Evolutionary conservation across 345 rosid species (phyloP).

Genomic region (Lepidium didymum): DNA sequence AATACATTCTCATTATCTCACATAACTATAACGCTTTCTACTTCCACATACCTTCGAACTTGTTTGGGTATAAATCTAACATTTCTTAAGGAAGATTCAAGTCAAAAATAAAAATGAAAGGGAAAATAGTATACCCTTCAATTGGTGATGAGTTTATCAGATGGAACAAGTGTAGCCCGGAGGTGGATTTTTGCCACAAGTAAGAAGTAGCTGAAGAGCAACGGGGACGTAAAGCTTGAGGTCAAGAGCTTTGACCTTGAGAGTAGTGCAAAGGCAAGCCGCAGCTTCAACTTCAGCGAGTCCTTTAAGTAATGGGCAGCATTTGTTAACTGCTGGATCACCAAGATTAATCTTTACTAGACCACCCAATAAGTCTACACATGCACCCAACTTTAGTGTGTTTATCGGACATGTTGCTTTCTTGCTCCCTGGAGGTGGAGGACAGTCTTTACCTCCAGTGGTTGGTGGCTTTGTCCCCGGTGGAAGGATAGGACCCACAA

Average conservation of each 20-base stretch:
- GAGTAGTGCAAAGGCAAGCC: constrained; percentile 84
- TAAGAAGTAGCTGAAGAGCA: constrained; percentile 87
- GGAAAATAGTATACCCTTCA: constrained; percentile 4
- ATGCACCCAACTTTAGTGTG: constrained; percentile 79
- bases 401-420: constrained; percentile 66
- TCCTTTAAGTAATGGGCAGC: constrained; percentile 78
- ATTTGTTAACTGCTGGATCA: constrained; percentile 66
- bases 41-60: not conserved
- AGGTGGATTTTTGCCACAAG: constrained; percentile 97
- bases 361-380: constrained; percentile 90
- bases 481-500: constrained; percentile 29
- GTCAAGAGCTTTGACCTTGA: constrained; percentile 78
- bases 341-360: constrained; percentile 70
- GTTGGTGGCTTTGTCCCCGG: constrained; percentile 14
- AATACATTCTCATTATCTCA: not conserved
- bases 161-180: constrained; percentile 92
- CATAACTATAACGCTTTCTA: not conserved
- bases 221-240: constrained; percentile 74
- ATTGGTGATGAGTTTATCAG: constrained; percentile 17
- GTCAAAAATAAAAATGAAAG: not conserved
- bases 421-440: constrained; percentile 23
- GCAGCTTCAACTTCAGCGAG: constrained; percentile 86
- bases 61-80: not conserved
- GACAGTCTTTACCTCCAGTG: constrained; percentile 29
- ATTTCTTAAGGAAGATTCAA: not conserved